Evolutionary conservation across 768 basidiomycete genomes (phyloP).

Genomic region (Naganishia randhawae): DNA sequence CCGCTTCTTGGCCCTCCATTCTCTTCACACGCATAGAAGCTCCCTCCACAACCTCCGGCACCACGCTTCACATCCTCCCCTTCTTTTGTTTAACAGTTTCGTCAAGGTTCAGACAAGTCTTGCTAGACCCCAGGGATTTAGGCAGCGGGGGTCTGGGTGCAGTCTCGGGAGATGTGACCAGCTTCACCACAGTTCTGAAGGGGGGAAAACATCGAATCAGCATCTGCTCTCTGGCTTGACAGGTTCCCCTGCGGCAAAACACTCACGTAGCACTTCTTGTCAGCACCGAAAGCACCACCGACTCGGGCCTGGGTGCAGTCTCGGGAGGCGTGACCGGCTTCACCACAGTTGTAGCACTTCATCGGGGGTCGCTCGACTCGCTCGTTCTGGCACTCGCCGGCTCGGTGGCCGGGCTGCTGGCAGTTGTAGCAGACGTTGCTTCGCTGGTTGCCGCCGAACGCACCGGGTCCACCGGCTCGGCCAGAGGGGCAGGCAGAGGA

Average conservation of each 20-base stretch:
- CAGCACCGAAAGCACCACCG: constrained; percentile 40
- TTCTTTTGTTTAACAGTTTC: neutral
- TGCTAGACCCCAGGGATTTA: neutral
- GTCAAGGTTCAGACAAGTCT: neutral
- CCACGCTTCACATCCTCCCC: constrained; percentile 8
- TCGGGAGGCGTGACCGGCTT: constrained; percentile 38
- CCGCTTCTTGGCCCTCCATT: neutral
- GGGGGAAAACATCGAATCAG: neutral
- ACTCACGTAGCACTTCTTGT: constrained; percentile 51
- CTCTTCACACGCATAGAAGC: no score
- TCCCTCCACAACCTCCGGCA: neutral
- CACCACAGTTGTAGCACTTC: constrained; percentile 39
- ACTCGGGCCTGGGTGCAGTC: constrained; percentile 36
- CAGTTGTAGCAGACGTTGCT: constrained; percentile 32
- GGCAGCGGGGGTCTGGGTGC: constrained; percentile 35
- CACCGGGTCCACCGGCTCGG: constrained; percentile 8
- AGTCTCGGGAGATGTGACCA: constrained; percentile 51
- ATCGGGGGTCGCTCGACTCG: constrained; percentile 31
- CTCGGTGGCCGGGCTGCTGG: constrained; percentile 34
- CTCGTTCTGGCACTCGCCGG: constrained; percentile 32
- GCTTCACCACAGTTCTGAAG: constrained; percentile 50
- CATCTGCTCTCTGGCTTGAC: neutral
- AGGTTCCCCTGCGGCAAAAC: neutral
- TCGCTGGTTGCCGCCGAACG: neutral
- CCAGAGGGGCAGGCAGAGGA: constrained; percentile 44